Percentiles rank a stretch among this genome's conserved stretches.
phyloP scores from a whole-genome alignment of 2,329 filamentous ascomycete genomes.

The Ceratocystiopsis brevicomis region DNA sequence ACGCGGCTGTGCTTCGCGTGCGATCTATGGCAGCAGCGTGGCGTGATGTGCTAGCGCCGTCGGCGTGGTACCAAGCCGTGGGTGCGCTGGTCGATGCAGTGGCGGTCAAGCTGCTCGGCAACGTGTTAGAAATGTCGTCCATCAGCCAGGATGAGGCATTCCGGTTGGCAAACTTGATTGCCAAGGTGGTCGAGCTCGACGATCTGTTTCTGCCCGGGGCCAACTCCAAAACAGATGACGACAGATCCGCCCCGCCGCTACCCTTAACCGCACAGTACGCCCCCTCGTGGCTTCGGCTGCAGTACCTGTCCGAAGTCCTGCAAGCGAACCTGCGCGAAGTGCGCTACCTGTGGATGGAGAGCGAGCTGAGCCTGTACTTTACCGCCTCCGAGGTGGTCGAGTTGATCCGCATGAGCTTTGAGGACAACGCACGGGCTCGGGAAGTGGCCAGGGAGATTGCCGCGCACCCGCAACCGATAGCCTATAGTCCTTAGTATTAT shows the following conservation, averaged over 20 bases:
- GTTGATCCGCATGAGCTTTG: conserved; percentile 43
- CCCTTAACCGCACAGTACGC: conserved; percentile 42
- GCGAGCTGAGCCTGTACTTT: conserved; percentile 46
- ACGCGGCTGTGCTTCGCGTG: conserved; percentile 33
- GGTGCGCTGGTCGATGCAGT: conserved; percentile 40
- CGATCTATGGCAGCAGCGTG: conserved; percentile 35
- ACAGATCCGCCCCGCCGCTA: conserved; percentile 19
- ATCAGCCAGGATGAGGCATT: conserved; percentile 47
- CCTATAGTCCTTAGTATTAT: background rate
- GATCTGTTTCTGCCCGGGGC: conserved; percentile 30
- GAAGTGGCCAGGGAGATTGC: conserved; percentile 40
- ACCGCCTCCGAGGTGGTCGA: conserved; percentile 41
- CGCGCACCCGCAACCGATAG: conserved; percentile 25
- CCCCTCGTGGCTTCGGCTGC: conserved; percentile 41
- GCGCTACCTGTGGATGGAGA: conserved; percentile 43
- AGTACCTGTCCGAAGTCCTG: conserved; percentile 44
- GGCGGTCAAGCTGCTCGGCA: conserved; percentile 37
- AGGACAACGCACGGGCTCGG: conserved; percentile 39
- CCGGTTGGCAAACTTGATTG: conserved; percentile 38
- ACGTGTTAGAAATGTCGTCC: conserved; percentile 41
- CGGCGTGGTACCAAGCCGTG: conserved; percentile 43
- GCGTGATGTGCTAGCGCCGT: conserved; percentile 38
- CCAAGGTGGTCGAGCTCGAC: conserved; percentile 37
- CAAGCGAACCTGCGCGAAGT: conserved; percentile 49
- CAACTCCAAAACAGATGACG: conserved; percentile 6